phyloP scores from a whole-genome alignment of 2,329 filamentous ascomycete genomes.

The Didymella exigua region DNA sequence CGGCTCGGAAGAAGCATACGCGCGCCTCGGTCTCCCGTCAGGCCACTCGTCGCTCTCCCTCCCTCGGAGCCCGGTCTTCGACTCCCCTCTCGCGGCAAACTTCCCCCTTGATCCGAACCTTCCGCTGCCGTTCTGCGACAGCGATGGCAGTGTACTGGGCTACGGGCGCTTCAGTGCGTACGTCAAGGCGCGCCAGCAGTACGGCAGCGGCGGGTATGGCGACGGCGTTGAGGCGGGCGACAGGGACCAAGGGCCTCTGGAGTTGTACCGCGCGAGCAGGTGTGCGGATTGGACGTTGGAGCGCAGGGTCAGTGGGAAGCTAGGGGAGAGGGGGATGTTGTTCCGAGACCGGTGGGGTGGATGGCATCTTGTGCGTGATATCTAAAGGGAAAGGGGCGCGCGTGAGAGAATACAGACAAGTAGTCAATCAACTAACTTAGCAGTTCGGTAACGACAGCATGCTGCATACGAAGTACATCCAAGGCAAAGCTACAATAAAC shows the following conservation, averaged over 20 bases:
- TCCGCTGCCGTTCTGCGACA: conserved; percentile 21
- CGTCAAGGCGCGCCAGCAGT: conserved; percentile 5
- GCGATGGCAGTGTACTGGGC: conserved; percentile 9
- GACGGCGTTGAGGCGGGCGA: conserved; percentile 18
- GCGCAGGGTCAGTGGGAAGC: conserved; percentile 18
- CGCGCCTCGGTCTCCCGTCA: conserved; percentile 19
- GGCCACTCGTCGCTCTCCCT: conserved; percentile 15
- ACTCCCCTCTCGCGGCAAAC: conserved; percentile 18
- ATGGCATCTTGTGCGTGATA: conserved; percentile 24
- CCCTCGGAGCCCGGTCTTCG: neutral
- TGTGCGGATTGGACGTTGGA: conserved; percentile 28
- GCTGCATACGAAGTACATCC: too few relatives aligned
- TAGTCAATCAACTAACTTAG: too few relatives aligned
- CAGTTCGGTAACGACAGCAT: too few relatives aligned
- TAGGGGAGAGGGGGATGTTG: conserved; percentile 21
- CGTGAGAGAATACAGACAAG: too few relatives aligned
- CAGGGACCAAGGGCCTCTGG: conserved; percentile 21
- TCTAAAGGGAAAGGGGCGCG: conserved; percentile 9
- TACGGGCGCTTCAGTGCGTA: conserved; percentile 25
- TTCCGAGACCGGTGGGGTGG: conserved; percentile 22
- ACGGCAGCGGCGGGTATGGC: neutral
- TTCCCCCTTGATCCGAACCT: conserved; percentile 9
- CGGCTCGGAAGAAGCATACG: conserved; percentile 10
- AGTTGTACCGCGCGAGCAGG: conserved; percentile 16
- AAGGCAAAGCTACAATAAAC: too few relatives aligned